Percentiles rank a stretch among this genome's conserved stretches.
These are phyloP conservation scores for Aspergillus diversus DNA, from an alignment of 495 filamentous ascomycete genomes.

Conservation along the genomic window DNA sequence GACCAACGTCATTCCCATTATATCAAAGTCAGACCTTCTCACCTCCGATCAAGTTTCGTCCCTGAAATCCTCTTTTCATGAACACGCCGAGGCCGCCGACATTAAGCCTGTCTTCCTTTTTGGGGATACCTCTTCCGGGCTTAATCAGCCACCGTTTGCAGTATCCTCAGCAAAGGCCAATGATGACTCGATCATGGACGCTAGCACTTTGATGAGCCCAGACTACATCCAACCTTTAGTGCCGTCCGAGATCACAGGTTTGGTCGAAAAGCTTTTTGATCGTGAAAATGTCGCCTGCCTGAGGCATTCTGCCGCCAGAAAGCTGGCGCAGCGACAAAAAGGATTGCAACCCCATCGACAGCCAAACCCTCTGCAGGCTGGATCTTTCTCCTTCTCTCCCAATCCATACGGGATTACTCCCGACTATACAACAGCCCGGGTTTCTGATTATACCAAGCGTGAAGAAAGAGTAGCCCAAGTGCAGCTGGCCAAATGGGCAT, in stretches of 20 bases:
- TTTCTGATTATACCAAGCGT: conserved; percentile 70
- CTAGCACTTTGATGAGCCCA: conserved; percentile 90
- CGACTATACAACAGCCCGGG: conserved; percentile 69
- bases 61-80: conserved; percentile 58
- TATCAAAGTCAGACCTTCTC: conserved; percentile 77
- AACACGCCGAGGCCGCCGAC: conserved; percentile 61
- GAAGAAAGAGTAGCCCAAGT: conserved; percentile 79
- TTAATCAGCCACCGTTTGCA: conserved; percentile 62
- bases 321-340: conserved; percentile 72
- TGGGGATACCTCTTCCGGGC: conserved; percentile 39
- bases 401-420: conserved; percentile 43
- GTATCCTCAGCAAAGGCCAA: conserved; percentile 77
- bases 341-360: conserved; percentile 18
- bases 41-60: conserved; percentile 59
- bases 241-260: conserved; percentile 69
- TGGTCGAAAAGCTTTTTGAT: conserved; percentile 78
- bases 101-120: conserved; percentile 77
- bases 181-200: conserved; percentile 92
- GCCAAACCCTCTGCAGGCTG: conserved; percentile 17
- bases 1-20: conserved; percentile 85
- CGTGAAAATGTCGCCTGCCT: conserved; percentile 82
- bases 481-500: conserved; percentile 85
- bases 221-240: conserved; percentile 88
- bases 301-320: conserved; percentile 83
- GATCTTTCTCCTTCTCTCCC: conserved; percentile 28